Percentiles rank a stretch among this genome's conserved stretches.
These are phyloP conservation scores for Globisporangium parvum DNA, from an alignment of 352 stramenopile species.

Conservation along the genomic window DNA sequence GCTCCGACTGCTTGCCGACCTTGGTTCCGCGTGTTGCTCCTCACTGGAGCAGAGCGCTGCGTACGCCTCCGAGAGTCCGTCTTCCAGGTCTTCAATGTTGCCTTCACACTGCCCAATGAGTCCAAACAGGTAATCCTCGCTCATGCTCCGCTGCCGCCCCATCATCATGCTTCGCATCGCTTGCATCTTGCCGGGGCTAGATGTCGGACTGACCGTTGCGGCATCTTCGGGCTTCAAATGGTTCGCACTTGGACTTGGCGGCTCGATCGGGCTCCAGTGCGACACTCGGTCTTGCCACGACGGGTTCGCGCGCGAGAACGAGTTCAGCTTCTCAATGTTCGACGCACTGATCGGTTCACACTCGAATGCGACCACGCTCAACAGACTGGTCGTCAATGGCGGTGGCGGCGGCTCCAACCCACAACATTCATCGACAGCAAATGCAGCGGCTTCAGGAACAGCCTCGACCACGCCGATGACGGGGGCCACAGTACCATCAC, in stretches of 20 bases:
- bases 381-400: too few species aligned
- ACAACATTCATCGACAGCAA: too few species aligned
- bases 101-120: constrained; percentile 14
- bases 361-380: not conserved
- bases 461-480: too few species aligned
- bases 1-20: not conserved
- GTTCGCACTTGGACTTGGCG: not conserved
- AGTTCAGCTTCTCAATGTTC: constrained; percentile 13
- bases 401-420: not conserved
- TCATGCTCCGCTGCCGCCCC: constrained; percentile 12
- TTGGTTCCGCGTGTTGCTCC: not conserved
- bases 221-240: not conserved
- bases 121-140: constrained; percentile 10
- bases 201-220: not conserved
- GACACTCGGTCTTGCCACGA: constrained; percentile 10
- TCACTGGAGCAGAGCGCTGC: constrained; percentile 4
- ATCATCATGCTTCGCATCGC: constrained; percentile 9
- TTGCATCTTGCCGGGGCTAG: constrained; percentile 1
- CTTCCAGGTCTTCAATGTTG: constrained; percentile 14
- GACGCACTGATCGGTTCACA: not conserved
- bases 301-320: not conserved
- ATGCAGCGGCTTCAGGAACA: too few species aligned
- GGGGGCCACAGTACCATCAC: too few species aligned
- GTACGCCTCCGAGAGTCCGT: constrained; percentile 15
- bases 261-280: not conserved